Conservation (phyloP, 2,329 filamentous ascomycete species). For the Fusarium redolens region DNA sequence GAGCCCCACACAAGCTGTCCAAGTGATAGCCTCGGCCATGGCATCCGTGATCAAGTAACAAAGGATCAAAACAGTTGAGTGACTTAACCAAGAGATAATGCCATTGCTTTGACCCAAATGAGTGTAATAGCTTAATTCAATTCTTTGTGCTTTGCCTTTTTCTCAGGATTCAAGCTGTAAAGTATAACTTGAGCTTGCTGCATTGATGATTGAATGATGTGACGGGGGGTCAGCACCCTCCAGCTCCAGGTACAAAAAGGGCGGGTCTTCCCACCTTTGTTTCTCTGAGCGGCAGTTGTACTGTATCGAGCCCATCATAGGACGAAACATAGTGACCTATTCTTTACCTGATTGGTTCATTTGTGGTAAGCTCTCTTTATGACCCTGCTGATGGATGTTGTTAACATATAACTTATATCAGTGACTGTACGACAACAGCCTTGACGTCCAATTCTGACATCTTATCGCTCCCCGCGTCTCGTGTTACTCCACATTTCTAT, state of each 20-base stretch:
- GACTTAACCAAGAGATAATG: constrained; percentile 4
- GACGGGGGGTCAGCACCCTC: constrained; percentile 12
- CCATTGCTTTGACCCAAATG: neutral
- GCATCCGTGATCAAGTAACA: constrained; percentile 1
- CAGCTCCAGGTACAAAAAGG: constrained; percentile 47
- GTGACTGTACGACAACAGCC: neutral
- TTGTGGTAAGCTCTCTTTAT: constrained; percentile 21
- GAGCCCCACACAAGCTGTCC: constrained; percentile 30
- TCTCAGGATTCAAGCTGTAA: neutral
- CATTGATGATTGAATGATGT: constrained; percentile 38
- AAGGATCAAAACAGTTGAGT: neutral
- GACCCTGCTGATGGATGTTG: neutral
- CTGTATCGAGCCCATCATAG: constrained; percentile 37
- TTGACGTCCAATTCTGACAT: neutral
- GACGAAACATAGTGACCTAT: constrained; percentile 25
- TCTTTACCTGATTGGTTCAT: constrained; percentile 25
- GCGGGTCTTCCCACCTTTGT: constrained; percentile 46
- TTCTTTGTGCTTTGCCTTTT: neutral
- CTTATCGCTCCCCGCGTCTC: constrained; percentile 12
- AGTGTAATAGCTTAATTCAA: neutral
- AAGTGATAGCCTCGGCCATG: constrained; percentile 35
- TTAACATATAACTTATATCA: neutral
- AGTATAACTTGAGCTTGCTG: neutral
- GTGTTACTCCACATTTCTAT: constrained; percentile 27
- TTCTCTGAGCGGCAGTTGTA: constrained; percentile 37